A percentile compares a stretch with the other conserved stretches of the same genome.
Conservation (phyloP, 768 basidiomycete genomes). For the Holtermanniella nyarrowii region DNA sequence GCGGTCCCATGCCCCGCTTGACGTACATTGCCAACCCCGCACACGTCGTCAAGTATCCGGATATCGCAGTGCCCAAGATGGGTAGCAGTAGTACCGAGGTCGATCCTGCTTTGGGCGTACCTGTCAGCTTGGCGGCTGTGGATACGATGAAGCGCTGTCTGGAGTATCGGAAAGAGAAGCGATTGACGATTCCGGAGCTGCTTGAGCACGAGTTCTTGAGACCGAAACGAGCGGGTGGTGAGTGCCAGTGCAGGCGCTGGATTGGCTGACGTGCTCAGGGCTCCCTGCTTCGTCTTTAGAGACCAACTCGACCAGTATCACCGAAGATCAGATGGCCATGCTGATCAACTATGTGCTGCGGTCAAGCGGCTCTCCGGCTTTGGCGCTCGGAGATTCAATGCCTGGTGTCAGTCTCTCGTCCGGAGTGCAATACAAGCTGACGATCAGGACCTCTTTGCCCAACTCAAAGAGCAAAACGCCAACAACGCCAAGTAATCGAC, state of each 20-base stretch:
- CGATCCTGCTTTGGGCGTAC: conserved; percentile 55
- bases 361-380: conserved; percentile 11
- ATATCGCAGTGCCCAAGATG: conserved; percentile 33
- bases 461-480: conserved; percentile 27
- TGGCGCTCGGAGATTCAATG: conserved; percentile 12
- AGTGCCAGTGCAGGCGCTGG: not conserved
- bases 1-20: conserved; percentile 65
- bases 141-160: conserved; percentile 73
- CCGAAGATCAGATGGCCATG: conserved; percentile 22
- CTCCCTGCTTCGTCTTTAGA: conserved; percentile 11
- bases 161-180: conserved; percentile 63
- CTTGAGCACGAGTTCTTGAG: conserved; percentile 67
- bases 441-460: conserved; percentile 28
- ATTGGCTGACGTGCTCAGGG: not conserved
- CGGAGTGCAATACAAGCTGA: conserved; percentile 4
- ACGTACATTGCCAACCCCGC: conserved; percentile 74
- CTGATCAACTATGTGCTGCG: conserved; percentile 27
- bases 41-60: conserved; percentile 73
- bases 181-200: conserved; percentile 79
- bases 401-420: conserved; percentile 16
- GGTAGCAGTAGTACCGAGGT: conserved; percentile 41
- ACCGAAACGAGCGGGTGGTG: conserved; percentile 13
- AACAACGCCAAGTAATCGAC: conserved; percentile 2
- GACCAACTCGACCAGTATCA: conserved; percentile 24
- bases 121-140: conserved; percentile 67